A percentile compares a stretch with the other conserved stretches of the same genome.
phyloP scores from a whole-genome alignment of 805 yeast genomes.

The Candida glaebosa region DNA sequence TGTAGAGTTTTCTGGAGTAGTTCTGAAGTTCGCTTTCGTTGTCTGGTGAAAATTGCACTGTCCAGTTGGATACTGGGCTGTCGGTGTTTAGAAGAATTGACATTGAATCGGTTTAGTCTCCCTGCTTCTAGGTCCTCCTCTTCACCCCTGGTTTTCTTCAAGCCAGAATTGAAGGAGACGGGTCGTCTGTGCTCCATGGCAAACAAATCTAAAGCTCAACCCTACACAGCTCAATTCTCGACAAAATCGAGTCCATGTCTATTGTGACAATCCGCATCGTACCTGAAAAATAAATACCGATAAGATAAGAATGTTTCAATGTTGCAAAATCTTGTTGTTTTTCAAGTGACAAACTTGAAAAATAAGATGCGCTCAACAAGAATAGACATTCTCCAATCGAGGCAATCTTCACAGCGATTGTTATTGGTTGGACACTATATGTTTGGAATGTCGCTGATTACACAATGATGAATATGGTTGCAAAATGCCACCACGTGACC shows the following conservation, averaged over 20 bases:
- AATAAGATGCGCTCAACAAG: too few relatives aligned
- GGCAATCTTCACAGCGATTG: too few relatives aligned
- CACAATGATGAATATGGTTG: too few relatives aligned
- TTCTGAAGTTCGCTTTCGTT: constrained; percentile 5
- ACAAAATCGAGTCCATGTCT: not conserved
- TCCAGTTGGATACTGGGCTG: constrained; percentile 2
- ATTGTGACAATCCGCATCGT: not conserved
- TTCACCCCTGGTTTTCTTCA: not conserved
- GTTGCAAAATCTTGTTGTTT: too few relatives aligned
- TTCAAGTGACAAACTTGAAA: too few relatives aligned
- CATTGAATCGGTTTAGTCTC: constrained; percentile 2
- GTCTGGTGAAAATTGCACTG: constrained; percentile 2
- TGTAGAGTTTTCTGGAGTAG: constrained; percentile 12
- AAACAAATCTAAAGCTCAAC: too few relatives aligned
- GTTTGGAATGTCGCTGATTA: too few relatives aligned
- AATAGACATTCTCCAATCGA: too few relatives aligned
- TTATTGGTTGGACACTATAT: too few relatives aligned
- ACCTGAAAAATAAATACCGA: not conserved
- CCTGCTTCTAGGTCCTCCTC: constrained; percentile 4
- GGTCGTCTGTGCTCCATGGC: not conserved
- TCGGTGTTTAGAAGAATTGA: constrained; percentile 1
- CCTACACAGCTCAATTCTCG: not conserved
- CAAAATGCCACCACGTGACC: not conserved
- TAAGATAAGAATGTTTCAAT: not conserved
- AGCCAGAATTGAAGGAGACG: not conserved